Conservation (phyloP, 495 filamentous ascomycete genomes). For the Aspergillus taichungensis region DNA sequence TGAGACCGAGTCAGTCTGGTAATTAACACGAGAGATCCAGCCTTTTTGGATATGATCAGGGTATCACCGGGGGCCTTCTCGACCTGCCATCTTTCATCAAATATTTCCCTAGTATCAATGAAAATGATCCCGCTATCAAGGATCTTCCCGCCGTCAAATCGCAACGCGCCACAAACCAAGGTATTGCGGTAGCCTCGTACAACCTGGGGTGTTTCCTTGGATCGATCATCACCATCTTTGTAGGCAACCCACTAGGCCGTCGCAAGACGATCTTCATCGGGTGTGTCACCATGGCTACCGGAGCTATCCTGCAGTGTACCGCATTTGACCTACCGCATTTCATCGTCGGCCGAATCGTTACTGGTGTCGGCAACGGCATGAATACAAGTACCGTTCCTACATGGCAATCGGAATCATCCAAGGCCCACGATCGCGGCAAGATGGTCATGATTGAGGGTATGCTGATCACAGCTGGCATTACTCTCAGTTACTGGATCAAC, state of each 20-base stretch:
- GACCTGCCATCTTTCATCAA: conserved; percentile 44
- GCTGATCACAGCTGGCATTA: conserved; percentile 58
- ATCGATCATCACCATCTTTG: conserved; percentile 57
- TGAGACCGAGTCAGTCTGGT: background rate
- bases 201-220: conserved; percentile 72
- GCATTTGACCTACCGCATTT: conserved; percentile 53
- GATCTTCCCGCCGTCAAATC: conserved; percentile 2
- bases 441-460: conserved; percentile 69
- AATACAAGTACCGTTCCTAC: conserved; percentile 42
- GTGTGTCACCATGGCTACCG: conserved; percentile 55
- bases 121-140: conserved; percentile 4
- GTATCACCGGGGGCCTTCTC: conserved; percentile 49
- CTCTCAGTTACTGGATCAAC: conserved; percentile 64
- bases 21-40: conserved; percentile 8
- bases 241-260: conserved; percentile 63
- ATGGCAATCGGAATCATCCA: conserved; percentile 59
- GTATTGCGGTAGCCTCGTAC: conserved; percentile 53
- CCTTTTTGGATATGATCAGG: conserved; percentile 49
- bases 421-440: conserved; percentile 60
- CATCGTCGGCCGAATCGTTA: conserved; percentile 56
- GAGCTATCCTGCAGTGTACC: conserved; percentile 55
- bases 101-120: conserved; percentile 38
- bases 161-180: conserved; percentile 30
- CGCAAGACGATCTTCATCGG: conserved; percentile 59
- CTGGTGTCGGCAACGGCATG: conserved; percentile 58